These are phyloP conservation scores for Blastomyces parvus DNA, from an alignment of 2,329 filamentous ascomycete species.

Conservation along the genomic window DNA sequence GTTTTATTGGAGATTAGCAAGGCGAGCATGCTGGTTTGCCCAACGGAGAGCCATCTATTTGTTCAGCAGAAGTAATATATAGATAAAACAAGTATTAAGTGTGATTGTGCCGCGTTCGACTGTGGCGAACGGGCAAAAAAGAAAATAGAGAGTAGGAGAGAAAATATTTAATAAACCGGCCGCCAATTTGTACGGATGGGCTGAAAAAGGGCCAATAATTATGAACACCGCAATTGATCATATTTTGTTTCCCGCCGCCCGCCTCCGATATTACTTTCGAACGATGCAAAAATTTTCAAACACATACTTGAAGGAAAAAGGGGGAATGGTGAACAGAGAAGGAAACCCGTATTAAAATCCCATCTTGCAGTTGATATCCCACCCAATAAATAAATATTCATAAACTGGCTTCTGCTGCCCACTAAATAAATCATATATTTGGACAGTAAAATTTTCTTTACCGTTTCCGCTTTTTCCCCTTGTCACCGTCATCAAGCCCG, in stretches of 20 bases:
- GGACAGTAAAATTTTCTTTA: constrained; percentile 22
- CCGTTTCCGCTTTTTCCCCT: constrained; percentile 66
- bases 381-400: neutral
- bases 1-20: too few species aligned
- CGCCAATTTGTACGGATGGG: too few species aligned
- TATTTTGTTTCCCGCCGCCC: neutral
- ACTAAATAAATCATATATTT: neutral
- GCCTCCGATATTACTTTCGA: neutral
- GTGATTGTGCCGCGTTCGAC: too few species aligned
- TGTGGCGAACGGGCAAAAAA: too few species aligned
- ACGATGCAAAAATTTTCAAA: neutral
- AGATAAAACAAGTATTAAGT: too few species aligned
- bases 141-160: too few species aligned
- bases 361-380: neutral
- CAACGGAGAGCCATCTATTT: too few species aligned
- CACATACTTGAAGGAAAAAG: neutral
- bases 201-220: neutral
- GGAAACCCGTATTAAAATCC: neutral
- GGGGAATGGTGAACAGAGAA: neutral
- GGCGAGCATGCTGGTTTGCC: too few species aligned
- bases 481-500: constrained; percentile 46
- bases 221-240: neutral
- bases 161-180: too few species aligned
- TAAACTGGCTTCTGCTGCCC: neutral
- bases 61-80: too few species aligned